Base-by-base conservation (phyloP, 257 asterid genomes). In the Solanum ossicruentum region DNA sequence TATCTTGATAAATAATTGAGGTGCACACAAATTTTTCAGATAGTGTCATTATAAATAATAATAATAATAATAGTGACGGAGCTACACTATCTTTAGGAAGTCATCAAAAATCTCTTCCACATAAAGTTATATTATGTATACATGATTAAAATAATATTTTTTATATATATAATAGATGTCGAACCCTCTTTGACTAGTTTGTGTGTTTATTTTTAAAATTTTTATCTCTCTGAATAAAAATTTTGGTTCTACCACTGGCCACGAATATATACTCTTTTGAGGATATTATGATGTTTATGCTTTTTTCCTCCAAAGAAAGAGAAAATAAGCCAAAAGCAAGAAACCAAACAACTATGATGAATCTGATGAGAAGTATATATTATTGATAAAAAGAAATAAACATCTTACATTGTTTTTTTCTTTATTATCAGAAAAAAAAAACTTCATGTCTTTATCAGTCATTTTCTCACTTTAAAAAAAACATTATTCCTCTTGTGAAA, bases 361-460 rank as follows among this genome's bases (percentile, higher is more conserved):
- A 71, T 79, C 41, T 47, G 83, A 45, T 43, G 56, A 61, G 83
- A 70, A 61, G 17, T 47, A 16, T 63, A 32, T 75, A n/a, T 54
- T 72, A 63, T 28, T 57, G 82, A 32, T 20, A 28, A 69, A 54
- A 54, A 70, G 8, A 58, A 84, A 80, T 23, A 61, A 9, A 55
- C 52, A 87, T 90, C 82, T 83, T 81, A 84, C 77, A 39, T 60
- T 82, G 54, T 51, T 43, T 43, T 10, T 61, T 82, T 45, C 43
- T 71, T 81, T 23, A 13, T 82, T 60, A 8, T 21, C 2, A 57
- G 85, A 16, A 60, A 51, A 12, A 12, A 21, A 71, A 81, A 88
- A 56, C 88, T 88, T 92, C 87, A 81, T 85, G 93, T 91, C 91
- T 41, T 90, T 83, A 85, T 92, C 92, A 69, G n/a, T 90, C 92